Evolutionary conservation across 495 filamentous ascomycete species (phyloP).

Genomic region (Aspergillus diversus): DNA sequence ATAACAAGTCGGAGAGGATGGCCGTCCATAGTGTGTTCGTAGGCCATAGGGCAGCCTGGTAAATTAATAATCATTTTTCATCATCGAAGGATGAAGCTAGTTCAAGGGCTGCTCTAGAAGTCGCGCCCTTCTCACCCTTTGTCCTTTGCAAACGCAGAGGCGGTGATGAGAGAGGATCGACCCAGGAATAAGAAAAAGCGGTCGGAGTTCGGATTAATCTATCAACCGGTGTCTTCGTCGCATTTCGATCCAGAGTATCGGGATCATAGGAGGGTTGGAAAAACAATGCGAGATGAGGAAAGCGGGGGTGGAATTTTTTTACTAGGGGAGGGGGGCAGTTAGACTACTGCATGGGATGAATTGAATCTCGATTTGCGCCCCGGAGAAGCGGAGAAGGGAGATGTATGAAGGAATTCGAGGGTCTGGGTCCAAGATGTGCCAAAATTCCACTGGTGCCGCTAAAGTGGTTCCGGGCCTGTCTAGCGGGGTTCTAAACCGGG

Average conservation of each 20-base stretch:
- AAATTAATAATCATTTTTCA: no score
- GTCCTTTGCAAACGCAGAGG: no score
- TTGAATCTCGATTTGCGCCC: not conserved
- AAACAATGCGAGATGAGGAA: not conserved
- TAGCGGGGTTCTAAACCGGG: not conserved
- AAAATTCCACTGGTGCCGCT: constrained; percentile 1
- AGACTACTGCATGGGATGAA: not conserved
- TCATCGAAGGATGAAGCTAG: no score
- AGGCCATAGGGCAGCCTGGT: not conserved
- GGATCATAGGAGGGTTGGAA: not conserved
- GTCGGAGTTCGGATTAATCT: constrained; percentile 9
- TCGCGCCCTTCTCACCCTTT: no score
- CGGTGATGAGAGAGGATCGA: no score
- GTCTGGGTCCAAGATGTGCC: not conserved
- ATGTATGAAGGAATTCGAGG: not conserved
- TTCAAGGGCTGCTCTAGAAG: no score
- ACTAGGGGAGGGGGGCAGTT: not conserved
- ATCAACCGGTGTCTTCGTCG: not conserved
- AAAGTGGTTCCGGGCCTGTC: not conserved
- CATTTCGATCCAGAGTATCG: not conserved
- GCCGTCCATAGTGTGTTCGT: not conserved
- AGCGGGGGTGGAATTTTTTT: not conserved
- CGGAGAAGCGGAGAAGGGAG: not conserved
- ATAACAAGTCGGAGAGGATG: constrained; percentile 22
- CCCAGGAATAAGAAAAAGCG: not conserved